Evolutionary conservation across 2,329 filamentous ascomycete species (phyloP).

Genomic region (Alternaria longipes): DNA sequence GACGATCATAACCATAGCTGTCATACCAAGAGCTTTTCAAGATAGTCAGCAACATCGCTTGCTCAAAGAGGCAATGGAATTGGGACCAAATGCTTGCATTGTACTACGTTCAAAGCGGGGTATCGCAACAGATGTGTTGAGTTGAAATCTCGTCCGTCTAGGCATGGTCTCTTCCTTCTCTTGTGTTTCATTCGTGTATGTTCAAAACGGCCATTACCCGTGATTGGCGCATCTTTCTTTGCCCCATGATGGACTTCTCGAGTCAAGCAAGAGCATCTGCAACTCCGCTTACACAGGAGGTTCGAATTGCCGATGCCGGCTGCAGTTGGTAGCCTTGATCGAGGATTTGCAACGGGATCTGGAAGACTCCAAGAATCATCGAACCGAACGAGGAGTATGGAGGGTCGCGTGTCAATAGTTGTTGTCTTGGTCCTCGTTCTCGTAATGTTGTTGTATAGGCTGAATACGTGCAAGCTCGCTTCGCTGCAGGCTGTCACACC

Average conservation of each 20-base stretch:
- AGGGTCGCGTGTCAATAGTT: background rate
- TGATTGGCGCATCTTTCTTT: background rate
- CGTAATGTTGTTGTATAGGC: slow-evolving; percentile 14
- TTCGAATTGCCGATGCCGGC: no score
- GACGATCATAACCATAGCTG: no score
- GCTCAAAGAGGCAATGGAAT: background rate
- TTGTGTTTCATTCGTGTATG: background rate
- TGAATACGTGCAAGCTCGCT: slow-evolving; percentile 24
- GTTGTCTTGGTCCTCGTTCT: slow-evolving; percentile 11
- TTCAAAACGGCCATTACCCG: no score
- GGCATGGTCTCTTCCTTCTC: background rate
- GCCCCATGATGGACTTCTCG: background rate
- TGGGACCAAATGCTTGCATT: background rate
- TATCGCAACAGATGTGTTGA: background rate
- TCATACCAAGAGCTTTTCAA: no score
- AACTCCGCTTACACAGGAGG: background rate
- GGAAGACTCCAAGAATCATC: background rate
- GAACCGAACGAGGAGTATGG: background rate
- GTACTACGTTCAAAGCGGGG: background rate
- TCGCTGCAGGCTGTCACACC: slow-evolving; percentile 14
- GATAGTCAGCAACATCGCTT: background rate
- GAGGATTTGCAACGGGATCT: background rate
- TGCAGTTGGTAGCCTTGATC: background rate
- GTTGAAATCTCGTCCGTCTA: background rate
- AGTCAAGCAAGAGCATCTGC: background rate